phyloP scores from a whole-genome alignment of 192 early-diverging fungal species.

The Coemansia sp. region DNA sequence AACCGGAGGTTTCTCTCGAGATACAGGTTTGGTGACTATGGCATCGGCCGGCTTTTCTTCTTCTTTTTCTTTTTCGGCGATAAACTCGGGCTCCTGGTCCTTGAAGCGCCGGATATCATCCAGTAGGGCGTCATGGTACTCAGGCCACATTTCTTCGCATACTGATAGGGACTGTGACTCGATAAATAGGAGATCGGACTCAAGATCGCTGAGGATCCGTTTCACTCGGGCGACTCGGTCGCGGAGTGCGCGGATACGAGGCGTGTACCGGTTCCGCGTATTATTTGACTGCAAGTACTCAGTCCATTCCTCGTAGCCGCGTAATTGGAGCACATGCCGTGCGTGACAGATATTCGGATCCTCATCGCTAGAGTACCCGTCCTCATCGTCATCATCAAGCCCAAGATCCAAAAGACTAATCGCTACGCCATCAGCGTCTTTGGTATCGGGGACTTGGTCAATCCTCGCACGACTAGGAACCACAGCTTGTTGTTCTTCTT shows the following conservation, averaged over 20 bases:
- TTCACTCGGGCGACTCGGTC: not conserved
- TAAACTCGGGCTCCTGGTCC: not conserved
- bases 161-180: not conserved
- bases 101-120: conserved; percentile 17
- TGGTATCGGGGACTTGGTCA: not conserved
- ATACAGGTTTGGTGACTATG: not conserved
- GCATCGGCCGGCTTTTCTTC: not conserved
- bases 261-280: not conserved
- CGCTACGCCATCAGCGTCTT: not conserved
- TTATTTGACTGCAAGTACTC: conserved; percentile 17
- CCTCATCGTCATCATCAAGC: not conserved
- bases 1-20: not conserved
- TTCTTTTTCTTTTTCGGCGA: not conserved
- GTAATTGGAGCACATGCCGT: conserved; percentile 9
- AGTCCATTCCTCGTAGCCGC: conserved; percentile 13
- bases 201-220: conserved; percentile 4
- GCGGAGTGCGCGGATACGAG: not conserved
- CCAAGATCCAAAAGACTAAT: not conserved
- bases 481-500: not conserved
- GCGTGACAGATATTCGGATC: conserved; percentile 19
- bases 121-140: conserved; percentile 26
- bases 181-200: conserved; percentile 24
- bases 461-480: not conserved
- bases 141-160: conserved; percentile 27
- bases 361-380: conserved; percentile 27